Conservation (phyloP, 2,329 filamentous ascomycete species). For the Ramularia endophylla region DNA sequence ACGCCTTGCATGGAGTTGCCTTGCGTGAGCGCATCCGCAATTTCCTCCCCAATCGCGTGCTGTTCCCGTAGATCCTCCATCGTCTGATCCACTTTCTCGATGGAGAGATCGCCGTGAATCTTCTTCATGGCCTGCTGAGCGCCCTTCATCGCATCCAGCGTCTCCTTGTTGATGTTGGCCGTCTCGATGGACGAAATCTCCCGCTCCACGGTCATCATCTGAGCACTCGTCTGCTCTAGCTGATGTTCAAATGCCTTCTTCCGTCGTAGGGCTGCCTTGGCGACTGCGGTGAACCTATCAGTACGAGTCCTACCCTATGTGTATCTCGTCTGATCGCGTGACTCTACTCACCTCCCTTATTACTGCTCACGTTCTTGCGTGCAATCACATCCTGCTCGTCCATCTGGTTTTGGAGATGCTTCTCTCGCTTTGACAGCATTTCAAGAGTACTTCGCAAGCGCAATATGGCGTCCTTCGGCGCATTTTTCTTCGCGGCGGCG, state of each 20-base stretch:
- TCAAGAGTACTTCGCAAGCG: constrained; percentile 82
- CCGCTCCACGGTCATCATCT: constrained; percentile 88
- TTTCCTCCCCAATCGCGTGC: constrained; percentile 89
- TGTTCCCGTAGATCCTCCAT: constrained; percentile 93
- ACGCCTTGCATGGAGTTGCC: constrained; percentile 61
- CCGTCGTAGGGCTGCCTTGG: constrained; percentile 80
- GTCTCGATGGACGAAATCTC: constrained; percentile 97
- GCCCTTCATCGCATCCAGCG: constrained; percentile 86
- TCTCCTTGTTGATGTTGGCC: constrained; percentile 98
- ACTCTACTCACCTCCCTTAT: constrained; percentile 73
- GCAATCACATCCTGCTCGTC: constrained; percentile 85
- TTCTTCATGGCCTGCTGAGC: constrained; percentile 85
- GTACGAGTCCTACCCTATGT: background rate
- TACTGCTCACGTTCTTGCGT: constrained; percentile 78
- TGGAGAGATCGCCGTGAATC: constrained; percentile 84
- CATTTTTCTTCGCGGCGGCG: constrained; percentile 80
- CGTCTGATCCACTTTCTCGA: constrained; percentile 89
- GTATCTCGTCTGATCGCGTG: constrained; percentile 6
- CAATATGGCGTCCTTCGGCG: constrained; percentile 94
- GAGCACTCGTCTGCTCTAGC: constrained; percentile 80
- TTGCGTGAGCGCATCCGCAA: constrained; percentile 74
- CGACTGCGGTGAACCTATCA: constrained; percentile 52
- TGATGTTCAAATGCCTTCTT: constrained; percentile 94
- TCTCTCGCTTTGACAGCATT: constrained; percentile 96
- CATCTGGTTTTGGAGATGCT: constrained; percentile 85